These are phyloP conservation scores for Bassia scoparia DNA, from an alignment of 148 eudicot species.

Conservation along the genomic window DNA sequence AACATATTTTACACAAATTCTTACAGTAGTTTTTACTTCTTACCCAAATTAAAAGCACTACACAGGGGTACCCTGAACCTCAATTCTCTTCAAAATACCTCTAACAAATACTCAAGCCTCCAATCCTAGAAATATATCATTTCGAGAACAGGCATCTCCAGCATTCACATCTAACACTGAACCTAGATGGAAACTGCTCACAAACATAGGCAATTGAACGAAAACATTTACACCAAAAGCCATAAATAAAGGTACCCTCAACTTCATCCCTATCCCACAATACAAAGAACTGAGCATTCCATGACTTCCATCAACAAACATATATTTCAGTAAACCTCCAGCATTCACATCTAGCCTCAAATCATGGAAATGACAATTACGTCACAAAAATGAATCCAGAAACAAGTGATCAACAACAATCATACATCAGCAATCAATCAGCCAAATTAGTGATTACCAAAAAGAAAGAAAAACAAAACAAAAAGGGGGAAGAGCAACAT, in stretches of 20 bases:
- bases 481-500: constrained; percentile 26
- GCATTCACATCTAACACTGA: not conserved
- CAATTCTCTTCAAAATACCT: not conserved
- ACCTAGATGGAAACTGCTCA: no score
- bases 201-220: no score
- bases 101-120: not conserved
- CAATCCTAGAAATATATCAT: no score
- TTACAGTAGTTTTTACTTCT: no score
- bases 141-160: not conserved
- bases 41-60: not conserved
- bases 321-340: not conserved
- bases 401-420: not conserved
- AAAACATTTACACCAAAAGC: not conserved
- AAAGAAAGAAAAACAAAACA: no score
- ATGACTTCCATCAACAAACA: not conserved
- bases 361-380: not conserved
- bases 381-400: not conserved
- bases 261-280: not conserved
- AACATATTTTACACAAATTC: not conserved
- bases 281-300: not conserved
- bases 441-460: not conserved
- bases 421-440: not conserved
- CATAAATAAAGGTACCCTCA: not conserved
- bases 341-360: not conserved
- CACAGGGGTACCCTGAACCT: not conserved